Evolutionary conservation across 2,329 filamentous ascomycete species (phyloP).

Genomic region (Aspergillus awamori): DNA sequence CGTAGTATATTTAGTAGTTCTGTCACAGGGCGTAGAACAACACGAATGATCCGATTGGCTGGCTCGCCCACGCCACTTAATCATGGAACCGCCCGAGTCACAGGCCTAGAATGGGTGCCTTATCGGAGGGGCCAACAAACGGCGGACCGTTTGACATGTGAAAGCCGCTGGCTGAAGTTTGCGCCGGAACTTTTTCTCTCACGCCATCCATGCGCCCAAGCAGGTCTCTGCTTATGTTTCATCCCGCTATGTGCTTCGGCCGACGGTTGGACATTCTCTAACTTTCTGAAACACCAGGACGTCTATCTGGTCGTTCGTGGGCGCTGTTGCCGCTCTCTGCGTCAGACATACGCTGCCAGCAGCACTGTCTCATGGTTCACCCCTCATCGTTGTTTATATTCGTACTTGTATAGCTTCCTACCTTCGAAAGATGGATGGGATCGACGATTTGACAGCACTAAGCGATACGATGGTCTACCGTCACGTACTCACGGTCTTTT

Average conservation of each 20-base stretch:
- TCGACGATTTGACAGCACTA: slow-evolving; percentile 6
- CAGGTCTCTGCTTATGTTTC: background rate
- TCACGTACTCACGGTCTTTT: slow-evolving; percentile 18
- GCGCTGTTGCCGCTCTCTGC: background rate
- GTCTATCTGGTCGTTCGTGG: background rate
- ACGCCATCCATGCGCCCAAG: background rate
- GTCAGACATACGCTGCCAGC: background rate
- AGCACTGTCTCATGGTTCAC: background rate
- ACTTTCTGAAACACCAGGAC: background rate
- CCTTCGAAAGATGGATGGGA: background rate
- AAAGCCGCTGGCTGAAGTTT: background rate
- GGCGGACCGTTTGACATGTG: background rate
- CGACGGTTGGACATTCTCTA: background rate
- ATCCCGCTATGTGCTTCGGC: background rate
- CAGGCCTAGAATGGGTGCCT: background rate
- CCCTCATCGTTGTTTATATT: background rate
- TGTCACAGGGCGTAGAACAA: background rate
- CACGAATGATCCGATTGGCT: too few relatives aligned
- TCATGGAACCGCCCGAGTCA: background rate
- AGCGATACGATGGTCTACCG: slow-evolving; percentile 25
- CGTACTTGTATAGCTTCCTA: background rate
- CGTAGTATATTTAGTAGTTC: background rate
- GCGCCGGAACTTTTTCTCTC: background rate
- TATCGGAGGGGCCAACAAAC: background rate
- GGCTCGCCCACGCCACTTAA: too few relatives aligned